Evolutionary conservation across 2,329 filamentous ascomycete genomes (phyloP), one percentile per base, ranked within the genome.

Genomic region (Aspergillus puulaauensis): DNA sequence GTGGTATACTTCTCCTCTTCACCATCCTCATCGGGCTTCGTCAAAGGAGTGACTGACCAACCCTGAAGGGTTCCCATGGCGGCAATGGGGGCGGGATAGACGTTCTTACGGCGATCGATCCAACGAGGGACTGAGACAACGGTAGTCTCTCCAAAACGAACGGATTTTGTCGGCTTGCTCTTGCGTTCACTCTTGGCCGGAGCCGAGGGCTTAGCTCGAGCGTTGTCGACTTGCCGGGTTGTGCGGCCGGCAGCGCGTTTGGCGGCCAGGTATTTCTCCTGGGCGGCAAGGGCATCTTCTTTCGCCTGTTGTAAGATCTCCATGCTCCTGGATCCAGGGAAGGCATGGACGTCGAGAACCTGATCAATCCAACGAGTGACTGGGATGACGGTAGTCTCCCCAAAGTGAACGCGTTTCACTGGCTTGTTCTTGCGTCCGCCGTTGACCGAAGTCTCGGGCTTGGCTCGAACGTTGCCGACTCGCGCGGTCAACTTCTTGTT

Each of bases 91-190:
- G 15, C 55, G 8, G 43, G 46, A 45, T 61, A 64, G 33, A 61
- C 61, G 58, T 71, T 57, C 44, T 59, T 46, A 43, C 60, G 62
- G 31, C 61, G 62, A 9, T 62, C 63, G 58, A 72, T 70, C 68
- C 68, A 70, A 57, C 62, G 65, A 52, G 64, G 58, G 47, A 71
- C 66, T 17, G 61, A 43, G 40, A 59, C 43, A 52, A 67, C 62
- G 17, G 60, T 64, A 44, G 49, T 59, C 37, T 63, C 64, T 27
- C 63, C 64, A 63, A 71, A 70, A 56, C 63, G 64, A 58, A 71
- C 63, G 45, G 53, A 48, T 55, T 67, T 68, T 53, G 62, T 65
- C 54, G 57, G 53, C 50, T 58, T 58, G 41, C 24, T 33, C 57
- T 63, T 64, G 56, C 52, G 51, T 43, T 23, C 31, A 23, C 49